A percentile compares a stretch with the other conserved stretches of the same genome.
Conservation (phyloP, 2,329 filamentous ascomycete species). For the Pyrenophora seminiperda region DNA sequence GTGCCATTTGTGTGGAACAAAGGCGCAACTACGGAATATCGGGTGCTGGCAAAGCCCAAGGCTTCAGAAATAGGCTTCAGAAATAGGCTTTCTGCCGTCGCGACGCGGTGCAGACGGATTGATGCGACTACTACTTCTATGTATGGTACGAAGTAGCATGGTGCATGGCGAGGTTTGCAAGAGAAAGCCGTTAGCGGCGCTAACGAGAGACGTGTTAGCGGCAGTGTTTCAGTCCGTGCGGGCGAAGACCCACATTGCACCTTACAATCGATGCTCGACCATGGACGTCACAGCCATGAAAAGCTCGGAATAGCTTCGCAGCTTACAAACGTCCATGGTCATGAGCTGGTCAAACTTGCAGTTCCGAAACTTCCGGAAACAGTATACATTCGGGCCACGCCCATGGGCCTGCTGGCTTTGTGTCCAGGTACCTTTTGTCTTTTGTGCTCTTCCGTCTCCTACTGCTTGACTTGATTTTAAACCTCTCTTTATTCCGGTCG, state of each 20-base stretch:
- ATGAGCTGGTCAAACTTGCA: slow-evolving; percentile 20
- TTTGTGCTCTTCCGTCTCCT: slow-evolving; percentile 15
- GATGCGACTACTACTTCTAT: too few species aligned
- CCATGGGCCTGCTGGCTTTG: slow-evolving; percentile 7
- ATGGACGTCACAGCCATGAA: slow-evolving; percentile 19
- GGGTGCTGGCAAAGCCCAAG: neutral
- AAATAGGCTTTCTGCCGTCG: neutral
- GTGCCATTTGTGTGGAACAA: slow-evolving; percentile 7
- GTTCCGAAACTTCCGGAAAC: slow-evolving; percentile 36
- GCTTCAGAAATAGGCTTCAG: neutral
- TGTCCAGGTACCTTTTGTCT: slow-evolving; percentile 5
- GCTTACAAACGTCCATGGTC: slow-evolving; percentile 36
- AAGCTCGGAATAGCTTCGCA: slow-evolving; percentile 27
- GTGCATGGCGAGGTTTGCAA: slow-evolving; percentile 12
- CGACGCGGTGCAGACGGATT: neutral
- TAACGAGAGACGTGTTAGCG: slow-evolving; percentile 6
- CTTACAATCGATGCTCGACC: slow-evolving; percentile 8
- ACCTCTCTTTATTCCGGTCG: slow-evolving; percentile 6
- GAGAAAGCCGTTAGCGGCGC: slow-evolving; percentile 11
- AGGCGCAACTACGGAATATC: neutral
- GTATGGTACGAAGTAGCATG: too few species aligned
- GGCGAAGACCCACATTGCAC: slow-evolving; percentile 13
- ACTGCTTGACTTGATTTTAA: slow-evolving; percentile 5
- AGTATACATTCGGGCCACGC: slow-evolving; percentile 19
- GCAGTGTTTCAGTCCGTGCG: slow-evolving; percentile 6